Conservation (phyloP, 2,329 filamentous ascomycete genomes). For the Phaeosphaeriaceae sp. region DNA sequence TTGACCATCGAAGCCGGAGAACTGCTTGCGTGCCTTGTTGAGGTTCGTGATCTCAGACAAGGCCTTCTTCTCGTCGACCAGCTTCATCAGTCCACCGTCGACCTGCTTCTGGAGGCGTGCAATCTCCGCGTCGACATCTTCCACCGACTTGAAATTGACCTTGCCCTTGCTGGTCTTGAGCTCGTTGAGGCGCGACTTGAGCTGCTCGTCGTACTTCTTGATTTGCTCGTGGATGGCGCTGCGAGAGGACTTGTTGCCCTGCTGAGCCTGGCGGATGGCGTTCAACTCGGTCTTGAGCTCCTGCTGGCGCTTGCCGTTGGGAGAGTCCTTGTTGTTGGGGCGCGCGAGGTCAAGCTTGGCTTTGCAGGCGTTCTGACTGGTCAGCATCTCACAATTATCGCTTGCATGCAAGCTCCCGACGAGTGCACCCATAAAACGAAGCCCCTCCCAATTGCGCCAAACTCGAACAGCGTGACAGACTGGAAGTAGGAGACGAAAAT, state of each 20-base stretch:
- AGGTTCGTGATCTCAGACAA: constrained; percentile 81
- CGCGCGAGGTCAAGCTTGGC: constrained; percentile 85
- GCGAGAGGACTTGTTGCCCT: constrained; percentile 83
- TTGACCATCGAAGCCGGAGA: constrained; percentile 80
- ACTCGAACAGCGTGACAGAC: not conserved
- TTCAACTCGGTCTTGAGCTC: constrained; percentile 84
- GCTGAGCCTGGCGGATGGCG: constrained; percentile 86
- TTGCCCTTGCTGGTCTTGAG: constrained; percentile 85
- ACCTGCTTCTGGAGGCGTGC: constrained; percentile 82
- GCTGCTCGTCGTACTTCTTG: constrained; percentile 86
- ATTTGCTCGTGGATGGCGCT: constrained; percentile 84
- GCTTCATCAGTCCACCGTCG: constrained; percentile 87
- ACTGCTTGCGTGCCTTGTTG: constrained; percentile 90
- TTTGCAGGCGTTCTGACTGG: constrained; percentile 77
- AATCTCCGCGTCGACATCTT: constrained; percentile 88
- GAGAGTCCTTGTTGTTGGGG: constrained; percentile 82
- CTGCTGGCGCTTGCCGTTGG: constrained; percentile 80
- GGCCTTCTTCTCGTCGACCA: constrained; percentile 97
- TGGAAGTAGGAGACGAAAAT: not conserved
- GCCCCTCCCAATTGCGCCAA: constrained; percentile 4
- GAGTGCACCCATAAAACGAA: constrained; percentile 1
- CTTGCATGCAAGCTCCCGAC: constrained; percentile 20
- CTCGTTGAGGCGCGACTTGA: constrained; percentile 84
- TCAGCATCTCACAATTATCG: constrained; percentile 14
- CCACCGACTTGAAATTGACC: constrained; percentile 82